phyloP scores from a whole-genome alignment of 73 alveolate species.

The Blepharisma japonicum region DNA sequence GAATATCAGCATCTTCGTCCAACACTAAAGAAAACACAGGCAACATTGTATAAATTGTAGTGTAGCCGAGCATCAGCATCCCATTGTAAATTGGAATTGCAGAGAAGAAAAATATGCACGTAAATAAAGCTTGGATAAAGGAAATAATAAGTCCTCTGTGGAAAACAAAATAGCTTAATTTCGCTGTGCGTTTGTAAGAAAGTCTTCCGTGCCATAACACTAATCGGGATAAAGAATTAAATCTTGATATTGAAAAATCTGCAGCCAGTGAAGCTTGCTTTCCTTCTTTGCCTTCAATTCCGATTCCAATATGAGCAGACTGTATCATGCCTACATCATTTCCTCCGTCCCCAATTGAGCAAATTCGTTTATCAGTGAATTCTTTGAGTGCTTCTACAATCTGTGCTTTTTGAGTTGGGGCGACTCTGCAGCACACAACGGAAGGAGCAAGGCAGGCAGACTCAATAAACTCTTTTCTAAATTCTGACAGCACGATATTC shows the following conservation, averaged over 20 bases:
- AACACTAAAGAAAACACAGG: slow-evolving; percentile 92
- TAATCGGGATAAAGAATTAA: slow-evolving; percentile 69
- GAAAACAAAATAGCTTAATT: slow-evolving; percentile 85
- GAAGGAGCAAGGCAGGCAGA: slow-evolving; percentile 51
- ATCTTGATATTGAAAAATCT: slow-evolving; percentile 91
- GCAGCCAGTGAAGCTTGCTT: slow-evolving; percentile 97
- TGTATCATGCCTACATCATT: slow-evolving; percentile 98
- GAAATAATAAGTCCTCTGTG: slow-evolving; percentile 96
- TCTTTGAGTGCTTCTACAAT: slow-evolving; percentile 79
- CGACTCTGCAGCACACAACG: slow-evolving; percentile 95
- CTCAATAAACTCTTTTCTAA: slow-evolving; percentile 36
- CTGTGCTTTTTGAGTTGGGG: slow-evolving; percentile 95
- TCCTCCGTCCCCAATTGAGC: slow-evolving; percentile 99
- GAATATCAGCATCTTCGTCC: slow-evolving; percentile 83
- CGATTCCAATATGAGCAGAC: slow-evolving; percentile 94
- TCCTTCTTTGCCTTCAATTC: slow-evolving; percentile 91
- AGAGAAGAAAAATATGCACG: slow-evolving; percentile 81
- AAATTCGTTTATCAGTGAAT: slow-evolving; percentile 74
- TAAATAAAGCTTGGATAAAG: slow-evolving; percentile 83
- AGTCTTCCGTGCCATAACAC: slow-evolving; percentile 97
- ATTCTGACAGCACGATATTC: slow-evolving; percentile 31
- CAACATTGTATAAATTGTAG: slow-evolving; percentile 89
- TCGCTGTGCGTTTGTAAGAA: slow-evolving; percentile 85
- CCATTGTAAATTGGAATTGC: slow-evolving; percentile 98
- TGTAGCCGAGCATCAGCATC: slow-evolving; percentile 90